Percentiles rank a stretch among this genome's conserved stretches.
Evolutionary conservation across 352 stramenopile genomes (phyloP).

Genomic region (Pythium oligandrum): DNA sequence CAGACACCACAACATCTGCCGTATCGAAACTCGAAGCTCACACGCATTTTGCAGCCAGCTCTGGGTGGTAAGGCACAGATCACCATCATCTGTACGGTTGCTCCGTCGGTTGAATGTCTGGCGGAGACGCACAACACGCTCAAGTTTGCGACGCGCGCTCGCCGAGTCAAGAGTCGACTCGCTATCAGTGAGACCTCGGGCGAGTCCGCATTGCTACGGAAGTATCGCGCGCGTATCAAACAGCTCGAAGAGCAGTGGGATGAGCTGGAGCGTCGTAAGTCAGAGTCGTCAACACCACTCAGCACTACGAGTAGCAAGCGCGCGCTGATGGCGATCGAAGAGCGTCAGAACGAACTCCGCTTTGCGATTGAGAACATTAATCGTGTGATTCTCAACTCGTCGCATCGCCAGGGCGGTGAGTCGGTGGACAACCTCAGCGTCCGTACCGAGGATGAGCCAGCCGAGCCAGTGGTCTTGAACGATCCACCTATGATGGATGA

Average conservation of each 20-base stretch:
- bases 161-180: conserved; percentile 90
- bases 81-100: conserved; percentile 96
- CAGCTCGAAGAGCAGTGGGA: conserved; percentile 66
- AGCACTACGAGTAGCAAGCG: neutral
- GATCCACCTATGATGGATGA: conserved; percentile 2
- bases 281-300: neutral
- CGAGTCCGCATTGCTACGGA: conserved; percentile 58
- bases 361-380: conserved; percentile 84
- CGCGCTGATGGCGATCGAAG: conserved; percentile 29
- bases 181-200: conserved; percentile 85
- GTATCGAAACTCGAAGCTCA: conserved; percentile 98
- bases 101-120: conserved; percentile 91
- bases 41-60: conserved; percentile 95
- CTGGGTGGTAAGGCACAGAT: conserved; percentile 95
- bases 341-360: conserved; percentile 64
- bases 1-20: conserved; percentile 79
- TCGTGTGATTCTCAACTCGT: conserved; percentile 71
- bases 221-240: conserved; percentile 61
- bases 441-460: too few species aligned
- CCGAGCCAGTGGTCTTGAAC: neutral
- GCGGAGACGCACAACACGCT: conserved; percentile 94
- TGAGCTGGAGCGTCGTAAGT: conserved; percentile 42
- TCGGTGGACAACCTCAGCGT: neutral
- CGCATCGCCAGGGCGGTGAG: conserved; percentile 13
- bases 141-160: conserved; percentile 93